Conservation (phyloP, 1,284 basidiomycete species). For the Malassezia nana region DNA sequence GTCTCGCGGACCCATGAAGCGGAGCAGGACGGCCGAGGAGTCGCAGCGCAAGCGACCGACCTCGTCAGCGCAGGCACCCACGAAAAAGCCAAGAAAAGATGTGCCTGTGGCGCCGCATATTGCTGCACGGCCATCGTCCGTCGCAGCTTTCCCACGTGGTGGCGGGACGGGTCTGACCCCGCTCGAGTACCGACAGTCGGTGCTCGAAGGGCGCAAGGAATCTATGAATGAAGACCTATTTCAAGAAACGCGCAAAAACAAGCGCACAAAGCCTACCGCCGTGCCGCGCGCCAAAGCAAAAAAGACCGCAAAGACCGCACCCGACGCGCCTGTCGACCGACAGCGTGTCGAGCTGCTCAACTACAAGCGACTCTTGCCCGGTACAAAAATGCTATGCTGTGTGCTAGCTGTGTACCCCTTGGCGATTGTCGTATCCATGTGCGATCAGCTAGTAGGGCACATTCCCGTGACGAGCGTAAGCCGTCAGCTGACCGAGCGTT, state of each 20-base stretch:
- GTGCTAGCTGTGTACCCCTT: constrained; percentile 79
- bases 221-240: constrained; percentile 62
- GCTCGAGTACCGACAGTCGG: constrained; percentile 75
- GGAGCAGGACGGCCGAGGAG: neutral
- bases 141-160: constrained; percentile 89
- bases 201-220: constrained; percentile 73
- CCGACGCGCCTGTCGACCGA: constrained; percentile 33
- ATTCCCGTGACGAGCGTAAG: constrained; percentile 91
- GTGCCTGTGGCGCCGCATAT: constrained; percentile 15
- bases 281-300: constrained; percentile 23
- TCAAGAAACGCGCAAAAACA: constrained; percentile 32
- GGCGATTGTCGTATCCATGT: constrained; percentile 80
- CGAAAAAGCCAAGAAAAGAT: neutral
- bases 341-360: constrained; percentile 79
- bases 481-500: constrained; percentile 63
- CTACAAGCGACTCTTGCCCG: constrained; percentile 79
- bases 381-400: constrained; percentile 77
- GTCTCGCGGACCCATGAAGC: constrained; percentile 3
- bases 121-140: constrained; percentile 50
- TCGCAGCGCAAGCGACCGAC: neutral
- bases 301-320: constrained; percentile 22
- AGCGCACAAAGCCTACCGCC: neutral
- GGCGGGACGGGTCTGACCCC: constrained; percentile 65
- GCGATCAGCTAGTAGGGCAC: constrained; percentile 87
- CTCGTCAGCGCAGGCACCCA: neutral